Evolutionary conservation across 2,329 filamentous ascomycete genomes (phyloP), one percentile per base, ranked within the genome.

Genomic region (Claviceps sp.): DNA sequence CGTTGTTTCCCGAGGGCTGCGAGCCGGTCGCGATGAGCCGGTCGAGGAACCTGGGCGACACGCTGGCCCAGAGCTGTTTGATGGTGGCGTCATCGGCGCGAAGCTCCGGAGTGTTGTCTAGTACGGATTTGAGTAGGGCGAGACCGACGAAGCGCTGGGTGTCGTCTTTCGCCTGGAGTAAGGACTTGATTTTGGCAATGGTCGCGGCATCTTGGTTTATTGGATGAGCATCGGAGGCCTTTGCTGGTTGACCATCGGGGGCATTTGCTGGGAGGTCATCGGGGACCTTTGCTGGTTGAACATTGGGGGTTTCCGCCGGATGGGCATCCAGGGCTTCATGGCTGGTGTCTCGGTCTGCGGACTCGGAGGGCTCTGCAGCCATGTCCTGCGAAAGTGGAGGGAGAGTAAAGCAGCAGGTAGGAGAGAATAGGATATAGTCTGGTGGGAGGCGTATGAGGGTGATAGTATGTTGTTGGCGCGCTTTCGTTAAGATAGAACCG

Each of bases 131-230:
- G 49, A 86, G 71, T 22, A 86, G 71, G 1, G 81, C 79, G 22
- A 86, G 69, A 7, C 81, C 83, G 41, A 85, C 81, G 57, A 86
- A 85, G 59, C 79, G 75, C 20, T 80, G 78, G 0, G 83, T 86
- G 61, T 86, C 82, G 61, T 85, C 76, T 55, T 79, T 81, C 51
- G 77, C 66, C 51, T 70, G 69, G 37, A 86, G 72, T 2, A 85
- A 71, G 1, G 68, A 60, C 56, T 78, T 70, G 50, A 84, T 74
- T 58, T 76, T 77, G 49, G 73, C 65, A 50, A 69, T 51, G 51
- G 60, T 62, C 40, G 57, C 56, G 5, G 58, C 56, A 6, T 52
- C 49, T 22, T 52, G 54, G n/a, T 5, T 37, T 8, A 30, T 42
- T 8, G 34, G n/a, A 43, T 34, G 8, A 34, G 9, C 30, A 11